Conservation (phyloP, 306 rosid genomes). For the Gynostemma pentaphyllum region DNA sequence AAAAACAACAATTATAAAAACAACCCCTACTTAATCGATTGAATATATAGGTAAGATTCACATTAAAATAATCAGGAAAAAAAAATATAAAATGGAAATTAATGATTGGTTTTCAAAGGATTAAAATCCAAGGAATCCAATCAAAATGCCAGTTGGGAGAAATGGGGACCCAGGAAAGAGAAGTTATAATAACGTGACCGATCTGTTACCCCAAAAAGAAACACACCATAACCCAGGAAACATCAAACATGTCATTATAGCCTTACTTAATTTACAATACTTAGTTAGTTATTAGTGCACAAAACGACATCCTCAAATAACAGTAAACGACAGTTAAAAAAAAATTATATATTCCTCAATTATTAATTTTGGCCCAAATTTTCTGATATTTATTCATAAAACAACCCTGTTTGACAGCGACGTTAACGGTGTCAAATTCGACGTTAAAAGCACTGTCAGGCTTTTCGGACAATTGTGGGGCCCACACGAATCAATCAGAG, state of each 20-base stretch:
- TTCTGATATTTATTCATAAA: too few species aligned
- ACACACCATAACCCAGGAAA: not conserved
- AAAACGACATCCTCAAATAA: not conserved
- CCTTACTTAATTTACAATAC: slow-evolving; percentile 3
- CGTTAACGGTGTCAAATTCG: slow-evolving; percentile 4
- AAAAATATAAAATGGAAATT: too few species aligned
- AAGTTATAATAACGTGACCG: not conserved
- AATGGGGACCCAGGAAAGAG: not conserved
- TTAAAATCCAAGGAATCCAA: not conserved
- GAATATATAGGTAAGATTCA: too few species aligned
- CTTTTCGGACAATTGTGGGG: not conserved
- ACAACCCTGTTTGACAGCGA: not conserved
- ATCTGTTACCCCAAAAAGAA: slow-evolving; percentile 2
- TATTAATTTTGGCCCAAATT: too few species aligned
- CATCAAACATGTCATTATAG: not conserved
- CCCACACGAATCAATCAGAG: not conserved
- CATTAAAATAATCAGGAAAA: too few species aligned
- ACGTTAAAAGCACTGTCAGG: not conserved
- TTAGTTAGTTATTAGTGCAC: not conserved
- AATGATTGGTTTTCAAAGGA: too few species aligned
- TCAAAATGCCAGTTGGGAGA: not conserved
- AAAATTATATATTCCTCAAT: not conserved
- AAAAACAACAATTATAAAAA: too few species aligned
- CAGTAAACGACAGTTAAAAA: not conserved
- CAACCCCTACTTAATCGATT: too few species aligned